Conservation (phyloP, 1,284 basidiomycete species). For the Cutaneotrichosporon spelunceum region DNA sequence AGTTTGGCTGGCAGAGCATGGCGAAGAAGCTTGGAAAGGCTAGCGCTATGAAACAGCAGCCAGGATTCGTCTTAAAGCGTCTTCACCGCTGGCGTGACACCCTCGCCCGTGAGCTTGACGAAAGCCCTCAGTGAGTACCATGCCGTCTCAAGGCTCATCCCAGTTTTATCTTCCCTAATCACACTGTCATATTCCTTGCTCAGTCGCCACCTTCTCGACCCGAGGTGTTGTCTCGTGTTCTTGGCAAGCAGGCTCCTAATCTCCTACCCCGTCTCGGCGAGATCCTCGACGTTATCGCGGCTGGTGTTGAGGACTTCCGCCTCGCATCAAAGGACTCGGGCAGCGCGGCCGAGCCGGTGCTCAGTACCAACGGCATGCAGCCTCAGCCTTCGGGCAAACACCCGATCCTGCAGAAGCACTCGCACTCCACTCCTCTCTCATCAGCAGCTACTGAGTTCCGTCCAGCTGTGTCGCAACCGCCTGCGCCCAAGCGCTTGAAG, state of each 20-base stretch:
- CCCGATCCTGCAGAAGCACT: not conserved
- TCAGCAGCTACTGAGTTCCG: not conserved
- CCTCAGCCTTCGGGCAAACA: not conserved
- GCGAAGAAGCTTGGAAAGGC: slow-evolving; percentile 74
- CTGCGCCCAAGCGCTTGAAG: slow-evolving; percentile 8
- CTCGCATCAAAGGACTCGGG: not conserved
- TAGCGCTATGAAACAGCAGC: slow-evolving; percentile 53
- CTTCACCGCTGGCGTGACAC: slow-evolving; percentile 84
- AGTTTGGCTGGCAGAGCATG: slow-evolving; percentile 70
- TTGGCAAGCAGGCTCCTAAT: not conserved
- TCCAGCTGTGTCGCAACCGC: not conserved
- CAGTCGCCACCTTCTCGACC: slow-evolving; percentile 60
- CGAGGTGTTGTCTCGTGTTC: slow-evolving; percentile 52
- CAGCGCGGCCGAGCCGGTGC: not conserved
- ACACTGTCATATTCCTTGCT: slow-evolving; percentile 65
- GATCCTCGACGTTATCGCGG: slow-evolving; percentile 61
- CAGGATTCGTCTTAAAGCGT: slow-evolving; percentile 64
- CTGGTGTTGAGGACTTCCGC: not conserved
- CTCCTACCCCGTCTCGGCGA: slow-evolving; percentile 57
- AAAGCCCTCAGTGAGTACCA: slow-evolving; percentile 66
- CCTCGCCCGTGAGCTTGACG: slow-evolving; percentile 79
- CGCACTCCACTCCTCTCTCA: not conserved
- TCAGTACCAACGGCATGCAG: not conserved
- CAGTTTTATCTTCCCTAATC: slow-evolving; percentile 62
- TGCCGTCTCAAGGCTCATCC: slow-evolving; percentile 7